Base-by-base conservation (phyloP, 148 eudicot species). In the Vaccinium macrocarpon region DNA sequence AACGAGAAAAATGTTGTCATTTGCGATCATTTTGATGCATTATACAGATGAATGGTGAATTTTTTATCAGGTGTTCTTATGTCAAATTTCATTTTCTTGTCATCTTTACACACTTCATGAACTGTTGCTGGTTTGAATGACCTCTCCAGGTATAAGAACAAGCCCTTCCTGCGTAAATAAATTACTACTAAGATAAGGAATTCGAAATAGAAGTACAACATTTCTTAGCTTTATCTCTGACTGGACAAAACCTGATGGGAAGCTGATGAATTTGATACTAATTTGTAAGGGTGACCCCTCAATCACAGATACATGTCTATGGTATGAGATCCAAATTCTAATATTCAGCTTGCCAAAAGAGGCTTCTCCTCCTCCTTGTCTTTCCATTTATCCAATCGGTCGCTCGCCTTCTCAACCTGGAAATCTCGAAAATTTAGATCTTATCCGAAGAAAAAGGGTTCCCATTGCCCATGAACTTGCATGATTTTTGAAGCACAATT, bases 341-440 rank as follows among this genome's bases (percentile, higher is more conserved):
- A 25, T 46, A 11, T 53, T 75, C 78, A 75, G 9, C 53, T 75
- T 46, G 78, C 78, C 78, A 46, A 75, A 75, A 75, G 78, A 75
- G 78, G 78, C 78, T 75, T 21, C 52, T 75, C 16, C 27, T 38
- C 77, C 25, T 18, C 27, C 48, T 16, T 71, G 18, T 27, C 38
- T 4, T 68, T 68, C 73, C 73, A 68, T 27, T 11, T 68, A 68
- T 68, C 73, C 38, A 68, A 27, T 38, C 73, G 73, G 42, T 68
- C 18, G 38, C 12, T 27, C 18, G 73, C 73, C 27, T 68, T 68
- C 38, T 68, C 73, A 13, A 68, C 48, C 76, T 38, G n/a, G 49
- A 72, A 72, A 72, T 38, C 5, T 2, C 49, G 2, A 72, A 18
- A 72, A 1, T 32, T 72, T 72, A 72, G 19, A 13, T 4, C 21